Evolutionary conservation across 1,139 yeast genomes (phyloP), one percentile per base, ranked within the genome.

Genomic region (Groenewaldozyma sp.): DNA sequence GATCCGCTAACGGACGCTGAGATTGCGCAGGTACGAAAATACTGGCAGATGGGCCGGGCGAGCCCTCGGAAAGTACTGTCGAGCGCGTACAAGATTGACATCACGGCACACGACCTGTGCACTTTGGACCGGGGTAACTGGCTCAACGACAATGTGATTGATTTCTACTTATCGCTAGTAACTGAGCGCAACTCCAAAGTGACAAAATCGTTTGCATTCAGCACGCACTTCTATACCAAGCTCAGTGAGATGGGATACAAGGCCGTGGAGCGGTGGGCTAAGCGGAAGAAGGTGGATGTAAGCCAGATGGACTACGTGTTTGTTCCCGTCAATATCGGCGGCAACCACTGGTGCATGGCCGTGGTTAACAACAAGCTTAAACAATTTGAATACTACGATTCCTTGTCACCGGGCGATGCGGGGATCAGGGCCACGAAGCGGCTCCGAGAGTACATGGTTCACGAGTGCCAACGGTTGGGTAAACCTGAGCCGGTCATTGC

Each of bases 281-380:
- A 80, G 52, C 72, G 95, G 40, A 80, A 82, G 46, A 82, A 84
- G 52, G 69, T 80, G 32, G 74, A 80, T 48, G 76, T 88, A 9
- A 70, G 76, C 5, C 68, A 73, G 29, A 64, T 81, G 47, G 80
- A 79, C 34, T 66, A 73, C 45, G 70, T 93, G 5, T 69, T 91
- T 48, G 78, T 83, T 4, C 99, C 99, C 0, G 78, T 91, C 21
- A 91, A 91, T 55, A 68, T 84, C 24, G 71, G 75, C 60, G 78
- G 80, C 41, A 74, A 91, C 1, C 99, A 91, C 59, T 91, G 99
- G 99, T 93, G 95, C 3, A 63, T 88, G 34, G 88, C 94, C 0
- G 80, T 81, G 21, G 71, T 91, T 27, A 80, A 91, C 58, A 74
- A 86, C 47, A 58, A 59, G 26, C 63, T 67, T 10, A 70, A 71